Evolutionary conservation across 257 asterid species (phyloP).

Genomic region (Orobanche coerulescens): DNA sequence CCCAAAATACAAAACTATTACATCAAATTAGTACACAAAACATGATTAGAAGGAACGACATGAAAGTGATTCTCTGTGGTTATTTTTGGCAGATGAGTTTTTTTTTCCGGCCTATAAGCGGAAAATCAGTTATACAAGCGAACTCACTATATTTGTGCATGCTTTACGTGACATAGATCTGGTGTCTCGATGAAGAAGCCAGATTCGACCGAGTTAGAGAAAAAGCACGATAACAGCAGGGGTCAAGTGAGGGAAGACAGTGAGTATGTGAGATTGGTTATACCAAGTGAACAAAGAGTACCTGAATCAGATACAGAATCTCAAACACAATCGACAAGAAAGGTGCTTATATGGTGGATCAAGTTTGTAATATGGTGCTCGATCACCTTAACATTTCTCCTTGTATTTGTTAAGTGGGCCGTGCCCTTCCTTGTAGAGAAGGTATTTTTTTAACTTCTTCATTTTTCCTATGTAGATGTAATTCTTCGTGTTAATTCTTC

Average conservation of each 20-base stretch:
- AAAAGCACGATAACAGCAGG: slow-evolving; percentile 24
- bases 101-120: no score
- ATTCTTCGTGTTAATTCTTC: slow-evolving; percentile 4
- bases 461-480: not conserved
- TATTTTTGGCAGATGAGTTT: no score
- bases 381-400: slow-evolving; percentile 30
- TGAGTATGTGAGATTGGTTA: slow-evolving; percentile 71
- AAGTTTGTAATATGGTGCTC: slow-evolving; percentile 50
- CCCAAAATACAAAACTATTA: not conserved
- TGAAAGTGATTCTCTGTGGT: not conserved
- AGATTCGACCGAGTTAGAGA: slow-evolving; percentile 38
- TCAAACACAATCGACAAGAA: slow-evolving; percentile 30
- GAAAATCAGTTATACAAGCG: no score
- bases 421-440: slow-evolving; percentile 66
- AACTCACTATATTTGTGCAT: no score
- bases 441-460: slow-evolving; percentile 35
- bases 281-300: slow-evolving; percentile 40
- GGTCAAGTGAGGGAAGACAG: slow-evolving; percentile 47
- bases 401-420: slow-evolving; percentile 55
- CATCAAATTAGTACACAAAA: not conserved
- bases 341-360: slow-evolving; percentile 51
- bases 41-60: not conserved
- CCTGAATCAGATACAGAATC: slow-evolving; percentile 35
- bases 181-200: slow-evolving; percentile 54
- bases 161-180: slow-evolving; percentile 38